These are phyloP conservation scores for Fraxinus anomala DNA, from an alignment of 257 asterid species.

Conservation along the genomic window DNA sequence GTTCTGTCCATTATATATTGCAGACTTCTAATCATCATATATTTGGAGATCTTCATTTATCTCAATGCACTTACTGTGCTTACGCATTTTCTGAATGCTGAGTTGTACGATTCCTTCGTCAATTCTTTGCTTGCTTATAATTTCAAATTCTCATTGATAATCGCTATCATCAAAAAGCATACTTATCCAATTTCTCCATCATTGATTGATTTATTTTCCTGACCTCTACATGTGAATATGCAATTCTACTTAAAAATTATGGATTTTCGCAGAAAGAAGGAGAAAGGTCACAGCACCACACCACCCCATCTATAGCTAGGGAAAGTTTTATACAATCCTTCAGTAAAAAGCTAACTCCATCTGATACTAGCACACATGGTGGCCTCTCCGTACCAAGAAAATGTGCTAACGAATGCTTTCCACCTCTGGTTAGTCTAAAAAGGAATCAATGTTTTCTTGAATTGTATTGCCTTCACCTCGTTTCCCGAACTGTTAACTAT, in stretches of 20 bases:
- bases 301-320: neutral
- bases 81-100: neutral
- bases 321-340: neutral
- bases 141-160: neutral
- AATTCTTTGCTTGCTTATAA: no score
- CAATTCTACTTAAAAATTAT: neutral
- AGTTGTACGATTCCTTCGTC: neutral
- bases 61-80: no score
- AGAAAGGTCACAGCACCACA: neutral
- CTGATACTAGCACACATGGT: neutral
- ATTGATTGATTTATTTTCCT: neutral
- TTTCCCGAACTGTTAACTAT: neutral
- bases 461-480: neutral
- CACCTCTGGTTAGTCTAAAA: neutral
- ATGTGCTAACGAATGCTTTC: neutral
- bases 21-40: neutral
- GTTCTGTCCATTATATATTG: neutral
- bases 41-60: no score
- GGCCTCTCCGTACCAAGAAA: conserved; percentile 3
- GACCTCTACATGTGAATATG: neutral
- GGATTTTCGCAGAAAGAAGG: neutral
- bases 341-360: conserved; percentile 1
- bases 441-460: neutral
- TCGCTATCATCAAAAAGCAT: no score
- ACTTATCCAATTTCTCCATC: neutral